Evolutionary conservation across 176 grass and related monocot genomes (phyloP), one percentile per base, ranked within the genome.

Genomic region (Phoenix dactylifera): DNA sequence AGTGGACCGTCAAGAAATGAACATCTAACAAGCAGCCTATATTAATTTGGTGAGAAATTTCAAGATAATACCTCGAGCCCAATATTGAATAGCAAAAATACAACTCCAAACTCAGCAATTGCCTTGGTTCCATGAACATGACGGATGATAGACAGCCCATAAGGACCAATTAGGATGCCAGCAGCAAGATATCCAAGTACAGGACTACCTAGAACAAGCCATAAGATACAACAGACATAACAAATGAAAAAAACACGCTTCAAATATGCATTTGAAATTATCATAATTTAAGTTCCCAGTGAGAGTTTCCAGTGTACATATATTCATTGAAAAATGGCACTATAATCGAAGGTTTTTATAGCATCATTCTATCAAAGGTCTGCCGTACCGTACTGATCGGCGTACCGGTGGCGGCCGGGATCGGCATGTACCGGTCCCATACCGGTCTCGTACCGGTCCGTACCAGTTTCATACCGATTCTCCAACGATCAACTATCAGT

Each of bases 61-160:
- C 64, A 71, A 57, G n/a, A 76, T 39, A 24, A 28, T 92, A 98
- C 93, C 93, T 98, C 93, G 68, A 98, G 84, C 64, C 93, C 93
- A 78, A 98, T 98, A 76, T 98, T 98, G 68, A 98, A 98, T 50
- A 98, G 71, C 63, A 98, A 85, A 76, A 98, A 98, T 22, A 98
- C 93, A 17, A 98, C 93, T 78, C 87, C 93, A 52, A 98, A 98
- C 86, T 98, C 93, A 76, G 87, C 93, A 81, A 98, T 92, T 35
- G 85, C 87, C 76, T 98, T 98, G 72, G 93, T 98, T 19, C 78
- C 93, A 53, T 98, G 93, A 62, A 98, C 93, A 78, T 98, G 57
- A 19, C 81, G 83, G 67, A 98, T 98, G 32, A 98, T 92, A 74
- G 87, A 91, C 49, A 98, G 77, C 4, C 93, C 87, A 61, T 98